Evolutionary conservation across 345 rosid genomes (phyloP).

Genomic region (Citrus mangshanensis): DNA sequence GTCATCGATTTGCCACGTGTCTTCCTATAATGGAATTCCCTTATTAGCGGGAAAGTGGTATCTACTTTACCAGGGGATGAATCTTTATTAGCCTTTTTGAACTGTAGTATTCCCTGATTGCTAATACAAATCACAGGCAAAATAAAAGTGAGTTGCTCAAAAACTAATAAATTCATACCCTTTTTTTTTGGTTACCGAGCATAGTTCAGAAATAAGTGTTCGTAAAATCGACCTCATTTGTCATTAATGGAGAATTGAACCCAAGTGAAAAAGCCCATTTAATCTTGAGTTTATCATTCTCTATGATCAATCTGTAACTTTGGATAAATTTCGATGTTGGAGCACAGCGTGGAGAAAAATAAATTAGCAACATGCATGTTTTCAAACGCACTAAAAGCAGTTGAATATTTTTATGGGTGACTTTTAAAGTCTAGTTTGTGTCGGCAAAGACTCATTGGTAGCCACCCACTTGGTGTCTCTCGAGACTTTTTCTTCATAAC

Average conservation of each 20-base stretch:
- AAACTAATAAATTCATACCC: no score
- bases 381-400: not conserved
- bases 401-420: not conserved
- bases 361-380: not conserved
- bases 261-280: not conserved
- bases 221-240: no score
- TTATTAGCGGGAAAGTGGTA: constrained; percentile 8
- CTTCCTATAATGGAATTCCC: not conserved
- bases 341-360: no score
- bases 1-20: constrained; percentile 22
- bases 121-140: no score
- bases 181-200: no score
- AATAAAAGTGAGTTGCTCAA: no score
- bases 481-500: not conserved
- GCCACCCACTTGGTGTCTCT: not conserved
- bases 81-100: no score
- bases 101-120: not conserved
- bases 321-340: no score
- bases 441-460: not conserved
- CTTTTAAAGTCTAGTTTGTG: not conserved
- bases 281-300: no score
- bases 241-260: not conserved
- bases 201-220: no score
- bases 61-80: not conserved
- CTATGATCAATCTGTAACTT: no score